Evolutionary conservation across 495 filamentous ascomycete genomes (phyloP).

Genomic region (Podospora australis): DNA sequence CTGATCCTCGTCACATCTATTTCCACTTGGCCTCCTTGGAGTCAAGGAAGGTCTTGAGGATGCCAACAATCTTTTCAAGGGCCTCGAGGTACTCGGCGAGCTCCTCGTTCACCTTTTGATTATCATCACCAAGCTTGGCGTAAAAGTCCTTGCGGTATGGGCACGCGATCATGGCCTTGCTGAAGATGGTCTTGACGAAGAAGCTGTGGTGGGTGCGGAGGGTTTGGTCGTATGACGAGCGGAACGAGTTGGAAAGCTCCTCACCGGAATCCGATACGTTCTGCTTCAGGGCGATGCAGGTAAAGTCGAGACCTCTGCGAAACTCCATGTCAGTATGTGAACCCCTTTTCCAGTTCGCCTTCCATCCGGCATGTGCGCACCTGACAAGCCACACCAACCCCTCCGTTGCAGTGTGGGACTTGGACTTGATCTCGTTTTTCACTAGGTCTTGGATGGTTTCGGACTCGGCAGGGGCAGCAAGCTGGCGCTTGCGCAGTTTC

Average conservation of each 20-base stretch:
- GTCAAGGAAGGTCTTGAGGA: conserved; percentile 67
- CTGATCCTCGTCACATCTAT: too few species aligned
- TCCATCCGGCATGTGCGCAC: conserved; percentile 38
- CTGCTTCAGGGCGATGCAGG: conserved; percentile 69
- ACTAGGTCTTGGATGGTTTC: conserved; percentile 77
- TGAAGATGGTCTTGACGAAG: conserved; percentile 82
- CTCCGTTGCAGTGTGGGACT: conserved; percentile 79
- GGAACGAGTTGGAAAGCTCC: conserved; percentile 84
- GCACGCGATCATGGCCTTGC: conserved; percentile 82
- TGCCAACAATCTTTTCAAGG: conserved; percentile 65
- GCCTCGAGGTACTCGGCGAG: conserved; percentile 64
- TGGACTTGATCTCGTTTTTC: conserved; percentile 75
- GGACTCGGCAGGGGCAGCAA: conserved; percentile 68
- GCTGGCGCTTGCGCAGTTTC: conserved; percentile 87
- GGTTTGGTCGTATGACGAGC: conserved; percentile 70
- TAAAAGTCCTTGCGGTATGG: conserved; percentile 92
- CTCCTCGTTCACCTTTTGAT: conserved; percentile 52
- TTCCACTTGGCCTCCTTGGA: conserved; percentile 68
- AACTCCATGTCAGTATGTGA: not conserved
- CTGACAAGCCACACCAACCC: conserved; percentile 87
- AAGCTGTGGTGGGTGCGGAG: conserved; percentile 88
- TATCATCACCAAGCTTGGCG: conserved; percentile 66
- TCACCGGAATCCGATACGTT: conserved; percentile 60
- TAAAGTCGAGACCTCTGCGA: conserved; percentile 84
- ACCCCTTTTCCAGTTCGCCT: not conserved